Evolutionary conservation across 2,329 filamentous ascomycete species (phyloP).

Genomic region (Leptosphaerulina australis): DNA sequence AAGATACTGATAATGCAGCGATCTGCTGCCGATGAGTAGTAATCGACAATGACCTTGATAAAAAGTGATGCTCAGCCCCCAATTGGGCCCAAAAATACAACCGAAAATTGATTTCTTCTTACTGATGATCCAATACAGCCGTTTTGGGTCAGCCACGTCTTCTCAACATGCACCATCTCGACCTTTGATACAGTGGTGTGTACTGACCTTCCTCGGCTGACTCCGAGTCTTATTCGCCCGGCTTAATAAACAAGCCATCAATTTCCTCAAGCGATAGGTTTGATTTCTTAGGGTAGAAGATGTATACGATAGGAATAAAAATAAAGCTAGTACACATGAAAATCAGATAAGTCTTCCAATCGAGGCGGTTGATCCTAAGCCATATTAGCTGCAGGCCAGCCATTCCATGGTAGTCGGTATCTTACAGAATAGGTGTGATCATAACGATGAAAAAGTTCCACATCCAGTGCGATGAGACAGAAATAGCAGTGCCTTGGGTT

Average conservation of each 20-base stretch:
- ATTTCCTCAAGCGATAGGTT: not conserved
- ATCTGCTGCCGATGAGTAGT: too few species aligned
- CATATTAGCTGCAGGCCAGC: not conserved
- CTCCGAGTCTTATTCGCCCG: not conserved
- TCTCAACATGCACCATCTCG: not conserved
- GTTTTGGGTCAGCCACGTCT: not conserved
- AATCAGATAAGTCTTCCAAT: not conserved
- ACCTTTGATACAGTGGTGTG: not conserved
- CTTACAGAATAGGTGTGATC: conserved; percentile 1
- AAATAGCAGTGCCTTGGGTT: conserved; percentile 2
- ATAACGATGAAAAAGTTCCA: conserved; percentile 12
- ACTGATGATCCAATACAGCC: not conserved
- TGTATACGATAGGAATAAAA: not conserved
- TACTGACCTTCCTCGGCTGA: not conserved
- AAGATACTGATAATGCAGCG: too few species aligned
- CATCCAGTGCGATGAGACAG: conserved; percentile 4
- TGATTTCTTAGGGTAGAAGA: not conserved
- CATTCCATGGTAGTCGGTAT: not conserved
- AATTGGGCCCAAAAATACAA: too few species aligned
- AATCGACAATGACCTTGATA: too few species aligned
- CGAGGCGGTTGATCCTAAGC: not conserved
- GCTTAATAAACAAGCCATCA: not conserved
- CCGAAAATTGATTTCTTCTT: not conserved
- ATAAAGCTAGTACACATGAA: not conserved
- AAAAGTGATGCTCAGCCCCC: too few species aligned